Evolutionary conservation across 352 stramenopile species (phyloP).

Genomic region (Phytopythium oedochilum): DNA sequence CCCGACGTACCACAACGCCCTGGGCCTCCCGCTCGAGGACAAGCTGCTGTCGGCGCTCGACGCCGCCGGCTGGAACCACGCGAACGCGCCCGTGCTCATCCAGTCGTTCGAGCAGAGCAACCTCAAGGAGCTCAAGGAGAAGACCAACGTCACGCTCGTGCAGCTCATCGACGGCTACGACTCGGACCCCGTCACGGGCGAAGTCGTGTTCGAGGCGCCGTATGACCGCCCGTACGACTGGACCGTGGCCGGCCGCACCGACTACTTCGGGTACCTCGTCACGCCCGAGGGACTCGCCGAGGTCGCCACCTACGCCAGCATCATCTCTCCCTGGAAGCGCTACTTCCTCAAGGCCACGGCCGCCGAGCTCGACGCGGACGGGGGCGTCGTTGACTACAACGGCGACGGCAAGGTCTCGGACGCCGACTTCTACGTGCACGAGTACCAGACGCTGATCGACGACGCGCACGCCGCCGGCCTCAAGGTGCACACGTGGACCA

Average conservation of each 20-base stretch:
- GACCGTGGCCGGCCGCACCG: slow-evolving; percentile 42
- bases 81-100: slow-evolving; percentile 58
- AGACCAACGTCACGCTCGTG: slow-evolving; percentile 70
- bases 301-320: slow-evolving; percentile 58
- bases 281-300: slow-evolving; percentile 51
- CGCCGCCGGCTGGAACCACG: slow-evolving; percentile 60
- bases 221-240: slow-evolving; percentile 61
- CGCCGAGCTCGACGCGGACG: slow-evolving; percentile 30
- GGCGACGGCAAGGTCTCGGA: slow-evolving; percentile 56
- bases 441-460: slow-evolving; percentile 35
- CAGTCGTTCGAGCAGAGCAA: slow-evolving; percentile 79
- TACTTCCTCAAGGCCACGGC: slow-evolving; percentile 57
- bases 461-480: slow-evolving; percentile 50
- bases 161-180: slow-evolving; percentile 71
- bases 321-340: slow-evolving; percentile 81
- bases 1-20: slow-evolving; percentile 60
- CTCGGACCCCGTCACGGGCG: slow-evolving; percentile 49
- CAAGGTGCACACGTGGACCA: slow-evolving; percentile 59
- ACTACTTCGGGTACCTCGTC: slow-evolving; percentile 51
- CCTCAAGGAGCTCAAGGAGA: slow-evolving; percentile 56
- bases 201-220: slow-evolving; percentile 38
- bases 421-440: slow-evolving; percentile 50
- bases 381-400: slow-evolving; percentile 50
- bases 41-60: slow-evolving; percentile 70
- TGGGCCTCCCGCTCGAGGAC: slow-evolving; percentile 74